phyloP scores from a whole-genome alignment of 495 filamentous ascomycete genomes.

The Trichoderma gamsii region DNA sequence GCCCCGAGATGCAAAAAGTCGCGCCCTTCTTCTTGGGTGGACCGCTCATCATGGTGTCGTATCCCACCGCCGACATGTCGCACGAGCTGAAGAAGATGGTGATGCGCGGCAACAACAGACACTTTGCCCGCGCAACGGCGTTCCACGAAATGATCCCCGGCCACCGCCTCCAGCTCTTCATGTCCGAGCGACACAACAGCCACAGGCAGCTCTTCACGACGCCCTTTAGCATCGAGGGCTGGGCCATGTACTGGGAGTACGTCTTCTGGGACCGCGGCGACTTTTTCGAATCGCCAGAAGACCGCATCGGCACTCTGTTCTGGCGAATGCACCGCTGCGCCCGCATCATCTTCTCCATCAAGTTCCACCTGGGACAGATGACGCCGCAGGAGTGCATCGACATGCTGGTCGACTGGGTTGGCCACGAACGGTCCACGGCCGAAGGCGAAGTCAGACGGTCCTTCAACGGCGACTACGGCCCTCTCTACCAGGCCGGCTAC shows the following conservation, averaged over 20 bases:
- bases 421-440: conserved; percentile 50
- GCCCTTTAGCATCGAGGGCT: conserved; percentile 50
- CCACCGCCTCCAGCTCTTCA: conserved; percentile 45
- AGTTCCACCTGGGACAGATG: conserved; percentile 45
- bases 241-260: conserved; percentile 52
- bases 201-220: conserved; percentile 45
- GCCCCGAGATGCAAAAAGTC: conserved; percentile 40
- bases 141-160: conserved; percentile 53
- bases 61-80: conserved; percentile 42
- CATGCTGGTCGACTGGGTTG: conserved; percentile 38
- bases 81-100: conserved; percentile 47
- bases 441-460: conserved; percentile 49
- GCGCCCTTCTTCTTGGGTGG: conserved; percentile 52
- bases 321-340: conserved; percentile 50
- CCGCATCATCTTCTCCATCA: conserved; percentile 46
- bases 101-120: conserved; percentile 47
- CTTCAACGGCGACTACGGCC: conserved; percentile 41
- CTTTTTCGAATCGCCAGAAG: conserved; percentile 38
- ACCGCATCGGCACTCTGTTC: conserved; percentile 46
- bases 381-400: conserved; percentile 45
- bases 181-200: conserved; percentile 35
- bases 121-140: conserved; percentile 46
- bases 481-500: conserved; percentile 49
- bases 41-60: conserved; percentile 41
- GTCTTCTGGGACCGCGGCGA: conserved; percentile 37